Percentiles rank a stretch among this genome's conserved stretches.
Evolutionary conservation across 352 stramenopile genomes (phyloP).

Genomic region (Peronospora farinosa): DNA sequence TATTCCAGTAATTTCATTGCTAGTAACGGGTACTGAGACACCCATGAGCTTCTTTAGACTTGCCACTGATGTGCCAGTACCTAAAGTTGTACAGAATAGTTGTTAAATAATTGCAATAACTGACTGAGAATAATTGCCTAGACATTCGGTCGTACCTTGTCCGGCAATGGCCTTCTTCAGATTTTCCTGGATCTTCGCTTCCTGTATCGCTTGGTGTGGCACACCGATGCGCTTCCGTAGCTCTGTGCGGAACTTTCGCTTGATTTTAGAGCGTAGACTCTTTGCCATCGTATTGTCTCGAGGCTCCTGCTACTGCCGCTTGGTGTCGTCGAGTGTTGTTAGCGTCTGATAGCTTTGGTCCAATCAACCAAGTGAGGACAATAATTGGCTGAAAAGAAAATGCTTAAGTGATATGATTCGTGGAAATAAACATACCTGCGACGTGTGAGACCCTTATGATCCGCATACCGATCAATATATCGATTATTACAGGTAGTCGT

Average conservation of each 20-base stretch:
- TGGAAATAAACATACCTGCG: constrained; percentile 10
- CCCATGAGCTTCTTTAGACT: constrained; percentile 74
- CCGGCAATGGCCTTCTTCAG: constrained; percentile 72
- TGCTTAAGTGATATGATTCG: constrained; percentile 6
- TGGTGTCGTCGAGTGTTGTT: not conserved
- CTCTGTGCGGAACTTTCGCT: constrained; percentile 85
- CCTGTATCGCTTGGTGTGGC: constrained; percentile 58
- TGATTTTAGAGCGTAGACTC: constrained; percentile 87
- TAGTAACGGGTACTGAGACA: constrained; percentile 37
- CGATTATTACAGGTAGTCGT: constrained; percentile 3
- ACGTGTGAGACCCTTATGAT: constrained; percentile 16
- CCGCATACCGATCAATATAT: constrained; percentile 11
- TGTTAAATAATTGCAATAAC: constrained; percentile 1
- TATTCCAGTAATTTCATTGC: constrained; percentile 39
- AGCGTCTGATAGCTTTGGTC: constrained; percentile 3
- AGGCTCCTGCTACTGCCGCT: not conserved
- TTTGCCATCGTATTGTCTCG: constrained; percentile 61
- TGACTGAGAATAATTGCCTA: not conserved
- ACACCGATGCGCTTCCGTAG: constrained; percentile 77
- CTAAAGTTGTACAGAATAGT: constrained; percentile 16
- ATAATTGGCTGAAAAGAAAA: constrained; percentile 14
- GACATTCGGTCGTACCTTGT: constrained; percentile 34
- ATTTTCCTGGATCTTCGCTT: constrained; percentile 81
- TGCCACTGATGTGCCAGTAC: constrained; percentile 46
- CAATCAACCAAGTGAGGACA: constrained; percentile 21